These are phyloP conservation scores for Leucosporidium scottii DNA, from an alignment of 768 basidiomycete genomes.

Conservation along the genomic window DNA sequence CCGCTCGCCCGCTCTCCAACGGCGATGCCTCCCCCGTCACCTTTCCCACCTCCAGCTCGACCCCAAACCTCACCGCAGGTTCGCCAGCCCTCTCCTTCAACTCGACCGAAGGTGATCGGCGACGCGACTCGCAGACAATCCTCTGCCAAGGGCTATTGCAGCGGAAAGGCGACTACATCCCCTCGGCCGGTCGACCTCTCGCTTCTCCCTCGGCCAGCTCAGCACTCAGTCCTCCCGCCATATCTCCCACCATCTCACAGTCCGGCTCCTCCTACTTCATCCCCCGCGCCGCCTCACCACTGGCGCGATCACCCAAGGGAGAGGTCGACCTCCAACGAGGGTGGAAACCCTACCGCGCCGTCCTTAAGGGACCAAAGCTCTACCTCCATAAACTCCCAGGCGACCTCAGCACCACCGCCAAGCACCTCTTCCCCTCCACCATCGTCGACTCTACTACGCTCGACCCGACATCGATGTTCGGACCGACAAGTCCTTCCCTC, in stretches of 20 bases:
- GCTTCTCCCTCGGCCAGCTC: neutral
- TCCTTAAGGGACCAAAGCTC: constrained; percentile 74
- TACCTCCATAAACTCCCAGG: constrained; percentile 78
- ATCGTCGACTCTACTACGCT: neutral
- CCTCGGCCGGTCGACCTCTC: neutral
- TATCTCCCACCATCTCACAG: constrained; percentile 16
- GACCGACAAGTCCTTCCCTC: constrained; percentile 46
- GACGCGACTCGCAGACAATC: constrained; percentile 61
- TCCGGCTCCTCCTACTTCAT: constrained; percentile 44
- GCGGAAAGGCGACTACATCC: constrained; percentile 41
- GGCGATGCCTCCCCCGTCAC: neutral
- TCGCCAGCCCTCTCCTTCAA: neutral
- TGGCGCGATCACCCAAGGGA: neutral
- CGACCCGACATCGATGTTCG: constrained; percentile 40
- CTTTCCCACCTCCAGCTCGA: neutral
- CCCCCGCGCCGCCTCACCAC: constrained; percentile 19
- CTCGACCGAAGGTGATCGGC: neutral
- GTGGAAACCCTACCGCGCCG: constrained; percentile 81
- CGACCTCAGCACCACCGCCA: constrained; percentile 58
- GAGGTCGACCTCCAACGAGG: constrained; percentile 51
- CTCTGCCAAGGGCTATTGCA: constrained; percentile 71
- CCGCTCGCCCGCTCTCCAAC: neutral
- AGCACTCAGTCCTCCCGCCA: constrained; percentile 1
- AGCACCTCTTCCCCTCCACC: constrained; percentile 62
- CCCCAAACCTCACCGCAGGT: neutral